A percentile compares a stretch with the other conserved stretches of the same genome.
phyloP scores from a whole-genome alignment of 495 filamentous ascomycete genomes.

The Aspergillus sclerotiicarbonarius region DNA sequence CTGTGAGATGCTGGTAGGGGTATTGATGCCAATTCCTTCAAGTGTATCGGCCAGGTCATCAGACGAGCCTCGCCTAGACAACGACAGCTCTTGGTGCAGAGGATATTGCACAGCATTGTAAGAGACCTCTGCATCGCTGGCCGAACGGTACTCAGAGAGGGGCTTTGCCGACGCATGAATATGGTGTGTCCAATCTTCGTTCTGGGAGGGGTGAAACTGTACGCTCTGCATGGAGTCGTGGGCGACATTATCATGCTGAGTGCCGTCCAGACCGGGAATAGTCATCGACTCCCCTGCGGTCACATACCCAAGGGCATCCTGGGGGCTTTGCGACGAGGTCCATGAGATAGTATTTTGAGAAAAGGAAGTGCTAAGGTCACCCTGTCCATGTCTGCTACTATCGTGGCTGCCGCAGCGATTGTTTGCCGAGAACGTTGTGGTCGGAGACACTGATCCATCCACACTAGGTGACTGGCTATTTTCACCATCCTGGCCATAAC shows the following conservation, averaged over 20 bases:
- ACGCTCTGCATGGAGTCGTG: constrained; percentile 9
- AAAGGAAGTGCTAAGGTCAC: constrained; percentile 24
- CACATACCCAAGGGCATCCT: constrained; percentile 29
- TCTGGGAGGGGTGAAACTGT: constrained; percentile 16
- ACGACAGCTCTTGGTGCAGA: constrained; percentile 35
- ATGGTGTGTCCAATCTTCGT: constrained; percentile 32
- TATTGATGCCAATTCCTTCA: constrained; percentile 42
- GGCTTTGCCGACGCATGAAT: constrained; percentile 21
- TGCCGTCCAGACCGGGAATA: constrained; percentile 18
- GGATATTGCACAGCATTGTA: constrained; percentile 37
- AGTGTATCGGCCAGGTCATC: constrained; percentile 40
- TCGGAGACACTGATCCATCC: constrained; percentile 32
- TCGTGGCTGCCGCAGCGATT: constrained; percentile 4
- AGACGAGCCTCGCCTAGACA: constrained; percentile 41
- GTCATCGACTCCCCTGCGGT: constrained; percentile 23
- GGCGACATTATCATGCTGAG: constrained; percentile 3
- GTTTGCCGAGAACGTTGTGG: constrained; percentile 30
- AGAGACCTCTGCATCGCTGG: constrained; percentile 26
- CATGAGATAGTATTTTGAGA: constrained; percentile 36
- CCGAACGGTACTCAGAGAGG: constrained; percentile 20
- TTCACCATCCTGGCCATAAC: constrained; percentile 25
- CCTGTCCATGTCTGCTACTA: constrained; percentile 13
- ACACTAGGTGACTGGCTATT: constrained; percentile 4
- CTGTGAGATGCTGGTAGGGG: constrained; percentile 25
- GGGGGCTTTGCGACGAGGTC: constrained; percentile 31